These are phyloP conservation scores for Gaertneriomyces sp. DNA, from an alignment of 192 early-diverging fungal genomes.

Conservation along the genomic window DNA sequence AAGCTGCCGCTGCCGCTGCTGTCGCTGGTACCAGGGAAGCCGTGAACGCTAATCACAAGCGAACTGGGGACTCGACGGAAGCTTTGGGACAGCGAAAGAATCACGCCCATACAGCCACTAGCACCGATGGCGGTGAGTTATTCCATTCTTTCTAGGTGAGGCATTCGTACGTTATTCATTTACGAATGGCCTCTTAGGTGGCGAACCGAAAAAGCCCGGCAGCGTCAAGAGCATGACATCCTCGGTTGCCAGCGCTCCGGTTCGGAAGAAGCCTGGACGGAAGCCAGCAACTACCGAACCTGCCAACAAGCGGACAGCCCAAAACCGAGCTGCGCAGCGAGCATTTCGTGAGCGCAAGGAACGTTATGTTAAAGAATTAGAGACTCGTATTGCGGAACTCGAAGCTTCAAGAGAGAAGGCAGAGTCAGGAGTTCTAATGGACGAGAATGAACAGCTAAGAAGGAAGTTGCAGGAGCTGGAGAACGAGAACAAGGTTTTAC, in stretches of 20 bases:
- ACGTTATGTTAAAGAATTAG: constrained; percentile 38
- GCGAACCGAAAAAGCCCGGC: too few species aligned
- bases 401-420: constrained; percentile 25
- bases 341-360: constrained; percentile 48
- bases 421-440: constrained; percentile 15
- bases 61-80: too few species aligned
- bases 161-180: neutral
- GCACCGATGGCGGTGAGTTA: neutral
- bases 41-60: too few species aligned
- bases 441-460: constrained; percentile 21
- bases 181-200: neutral
- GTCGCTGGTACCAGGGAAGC: too few species aligned
- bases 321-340: constrained; percentile 45
- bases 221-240: neutral
- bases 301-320: constrained; percentile 41
- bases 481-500: constrained; percentile 23
- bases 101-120: constrained; percentile 9
- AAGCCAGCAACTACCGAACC: constrained; percentile 42
- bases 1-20: too few species aligned
- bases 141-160: neutral
- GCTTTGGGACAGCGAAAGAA: constrained; percentile 19
- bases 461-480: constrained; percentile 21
- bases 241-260: neutral
- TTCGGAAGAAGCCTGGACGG: constrained; percentile 42
- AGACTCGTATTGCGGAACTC: constrained; percentile 29